A percentile compares a stretch with the other conserved stretches of the same genome.
Conservation (phyloP, 352 stramenopile species). For the Discostella stelligera region DNA sequence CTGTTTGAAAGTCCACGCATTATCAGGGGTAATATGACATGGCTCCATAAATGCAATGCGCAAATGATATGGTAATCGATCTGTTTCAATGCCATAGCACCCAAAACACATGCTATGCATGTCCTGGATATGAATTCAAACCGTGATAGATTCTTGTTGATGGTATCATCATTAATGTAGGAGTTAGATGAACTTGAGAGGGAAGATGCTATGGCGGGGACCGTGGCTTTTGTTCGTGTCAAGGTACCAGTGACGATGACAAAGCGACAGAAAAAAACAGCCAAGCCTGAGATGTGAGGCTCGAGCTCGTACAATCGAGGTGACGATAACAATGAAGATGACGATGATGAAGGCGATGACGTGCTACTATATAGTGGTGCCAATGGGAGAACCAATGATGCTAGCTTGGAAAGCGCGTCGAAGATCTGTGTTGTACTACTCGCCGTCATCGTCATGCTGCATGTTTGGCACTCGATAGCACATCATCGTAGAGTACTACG, state of each 20-base stretch:
- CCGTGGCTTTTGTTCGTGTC: not conserved
- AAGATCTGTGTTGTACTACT: not conserved
- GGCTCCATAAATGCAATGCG: constrained; percentile 37
- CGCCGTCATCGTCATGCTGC: not conserved
- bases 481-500: too few relatives aligned
- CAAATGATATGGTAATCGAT: constrained; percentile 40
- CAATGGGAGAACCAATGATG: not conserved
- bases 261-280: constrained; percentile 45
- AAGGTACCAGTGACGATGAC: constrained; percentile 25
- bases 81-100: constrained; percentile 24
- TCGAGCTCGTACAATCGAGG: constrained; percentile 33
- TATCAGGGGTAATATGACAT: constrained; percentile 7
- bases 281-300: constrained; percentile 18
- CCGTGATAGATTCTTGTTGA: not conserved
- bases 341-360: not conserved
- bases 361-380: not conserved
- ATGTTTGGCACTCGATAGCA: too few relatives aligned
- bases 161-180: not conserved
- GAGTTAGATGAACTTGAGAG: not conserved
- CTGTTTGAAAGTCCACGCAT: not conserved
- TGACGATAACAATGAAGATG: not conserved
- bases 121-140: constrained; percentile 15
- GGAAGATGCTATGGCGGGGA: constrained; percentile 2
- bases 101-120: constrained; percentile 10
- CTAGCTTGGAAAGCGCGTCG: not conserved